A percentile compares a stretch with the other conserved stretches of the same genome.
Evolutionary conservation across 225 moss, liverwort and hornwort genomes (phyloP).

Genomic region (Bryoerythrophyllum caledonicum): DNA sequence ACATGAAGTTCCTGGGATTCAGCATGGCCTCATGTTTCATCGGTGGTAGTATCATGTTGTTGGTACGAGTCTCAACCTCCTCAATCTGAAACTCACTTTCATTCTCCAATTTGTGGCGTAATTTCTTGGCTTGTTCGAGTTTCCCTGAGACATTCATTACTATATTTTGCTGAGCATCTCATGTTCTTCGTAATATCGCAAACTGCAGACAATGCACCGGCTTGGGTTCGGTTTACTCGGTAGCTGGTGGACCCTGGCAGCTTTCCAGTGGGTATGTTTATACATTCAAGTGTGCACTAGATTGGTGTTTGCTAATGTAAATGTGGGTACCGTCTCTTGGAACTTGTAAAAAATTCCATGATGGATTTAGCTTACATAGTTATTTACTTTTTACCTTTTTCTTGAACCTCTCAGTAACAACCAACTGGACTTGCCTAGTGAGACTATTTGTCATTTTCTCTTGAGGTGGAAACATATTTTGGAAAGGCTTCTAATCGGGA

Average conservation of each 20-base stretch:
- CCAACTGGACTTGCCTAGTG: not conserved
- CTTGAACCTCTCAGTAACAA: not conserved
- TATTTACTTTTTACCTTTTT: too few relatives aligned
- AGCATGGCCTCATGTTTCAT: slow-evolving; percentile 90
- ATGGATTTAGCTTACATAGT: not conserved
- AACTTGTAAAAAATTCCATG: not conserved
- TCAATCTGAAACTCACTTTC: slow-evolving; percentile 1
- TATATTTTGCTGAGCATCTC: slow-evolving; percentile 3
- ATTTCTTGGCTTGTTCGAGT: not conserved
- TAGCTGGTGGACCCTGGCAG: slow-evolving; percentile 94
- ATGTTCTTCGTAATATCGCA: slow-evolving; percentile 13
- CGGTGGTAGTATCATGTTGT: slow-evolving; percentile 64
- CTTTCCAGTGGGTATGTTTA: slow-evolving; percentile 76
- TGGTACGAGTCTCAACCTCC: slow-evolving; percentile 45
- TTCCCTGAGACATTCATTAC: not conserved
- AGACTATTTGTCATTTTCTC: not conserved
- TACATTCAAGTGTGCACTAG: not conserved
- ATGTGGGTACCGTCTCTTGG: not conserved
- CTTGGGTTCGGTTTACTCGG: slow-evolving; percentile 69
- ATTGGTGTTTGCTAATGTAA: slow-evolving; percentile 3
- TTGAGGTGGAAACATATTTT: not conserved
- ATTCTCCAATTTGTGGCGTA: not conserved
- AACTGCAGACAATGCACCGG: slow-evolving; percentile 51
- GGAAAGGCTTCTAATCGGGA: slow-evolving; percentile 13
- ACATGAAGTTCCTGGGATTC: slow-evolving; percentile 76